Base-by-base conservation (phyloP, 2,329 filamentous ascomycete species). In the Fusarium udum region DNA sequence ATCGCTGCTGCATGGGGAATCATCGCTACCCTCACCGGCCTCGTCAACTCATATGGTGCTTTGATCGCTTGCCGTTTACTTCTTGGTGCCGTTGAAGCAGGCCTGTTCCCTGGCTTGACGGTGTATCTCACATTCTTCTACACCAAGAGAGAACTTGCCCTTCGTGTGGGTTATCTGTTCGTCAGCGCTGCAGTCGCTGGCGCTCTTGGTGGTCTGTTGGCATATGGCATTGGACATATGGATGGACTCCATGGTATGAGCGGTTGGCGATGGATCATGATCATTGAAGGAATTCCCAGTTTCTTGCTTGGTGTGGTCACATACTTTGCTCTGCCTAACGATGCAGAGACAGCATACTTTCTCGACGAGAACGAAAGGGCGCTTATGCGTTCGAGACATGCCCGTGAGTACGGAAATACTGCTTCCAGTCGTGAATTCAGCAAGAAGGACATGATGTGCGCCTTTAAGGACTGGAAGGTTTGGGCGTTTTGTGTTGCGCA, bases 71-170 rank as follows among this genome's bases (percentile, higher is more conserved):
- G 90, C 71, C 90, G 92, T 10, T 78, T 95, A 1, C 82, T 94
- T 20, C 87, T 95, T 0, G 92, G 92, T 10, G 84, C 87, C 12
- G 86, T 93, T 43, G 92, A 93, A 81, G 91, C 90, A 1, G 92
- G 92, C 0, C 83, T 93, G 1, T 93, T 93, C 72, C 92, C 92
- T 0, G 92, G 92, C 0, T 82, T 92, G 72, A 90, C 88, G 10
- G 82, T 92, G 24, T 93, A 93, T 74, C 85, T 95, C 24, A 94
- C 92, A 1, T 88, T 94, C 73, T 94, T 93, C 84, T 95, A 95
- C 82, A 92, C 90, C 52, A 92, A 92, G 77, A 86, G 87, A 34
- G 92, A 95, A 80, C 87, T 94, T 4, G 92, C 92, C 9, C 82
- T 94, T 46, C 89, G 93, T 6, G 90, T 94, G 7, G 92, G 91